phyloP scores from a whole-genome alignment of 2,329 filamentous ascomycete genomes.

The Cladosporium sp. region DNA sequence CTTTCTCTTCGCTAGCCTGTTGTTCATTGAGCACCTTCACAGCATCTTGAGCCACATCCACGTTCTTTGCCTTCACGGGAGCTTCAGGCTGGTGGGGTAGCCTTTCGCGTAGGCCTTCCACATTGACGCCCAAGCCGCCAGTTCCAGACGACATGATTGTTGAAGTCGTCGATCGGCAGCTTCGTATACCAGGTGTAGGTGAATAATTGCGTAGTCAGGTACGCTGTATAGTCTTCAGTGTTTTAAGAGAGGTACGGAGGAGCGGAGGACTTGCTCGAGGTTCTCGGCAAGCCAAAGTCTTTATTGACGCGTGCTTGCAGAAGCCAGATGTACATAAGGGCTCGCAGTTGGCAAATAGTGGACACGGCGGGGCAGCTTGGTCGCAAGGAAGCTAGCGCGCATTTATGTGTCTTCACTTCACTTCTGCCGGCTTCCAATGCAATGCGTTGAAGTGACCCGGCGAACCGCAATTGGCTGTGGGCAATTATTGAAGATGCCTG shows the following conservation, averaged over 20 bases:
- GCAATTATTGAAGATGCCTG: background rate
- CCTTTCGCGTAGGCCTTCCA: slow-evolving; percentile 45
- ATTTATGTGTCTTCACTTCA: slow-evolving; percentile 1
- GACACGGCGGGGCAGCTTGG: background rate
- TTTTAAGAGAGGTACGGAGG: background rate
- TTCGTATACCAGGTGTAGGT: background rate
- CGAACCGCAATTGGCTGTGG: background rate
- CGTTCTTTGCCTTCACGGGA: slow-evolving; percentile 28
- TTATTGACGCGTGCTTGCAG: background rate
- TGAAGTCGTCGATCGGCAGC: slow-evolving; percentile 7
- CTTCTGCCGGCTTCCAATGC: background rate
- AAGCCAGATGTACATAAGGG: background rate
- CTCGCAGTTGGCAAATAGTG: background rate
- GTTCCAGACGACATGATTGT: slow-evolving; percentile 11
- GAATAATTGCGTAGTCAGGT: background rate
- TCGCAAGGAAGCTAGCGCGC: background rate
- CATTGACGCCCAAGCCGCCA: background rate
- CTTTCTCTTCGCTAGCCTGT: slow-evolving; percentile 43
- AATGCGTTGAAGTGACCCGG: no score
- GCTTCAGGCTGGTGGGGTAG: slow-evolving; percentile 31
- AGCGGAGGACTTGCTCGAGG: background rate
- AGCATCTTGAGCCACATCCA: slow-evolving; percentile 42
- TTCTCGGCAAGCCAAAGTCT: slow-evolving; percentile 1
- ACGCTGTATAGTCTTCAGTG: background rate
- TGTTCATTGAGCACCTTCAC: slow-evolving; percentile 49